Conservation (phyloP, 179 eudicot species). For the Beta macrorhiza region DNA sequence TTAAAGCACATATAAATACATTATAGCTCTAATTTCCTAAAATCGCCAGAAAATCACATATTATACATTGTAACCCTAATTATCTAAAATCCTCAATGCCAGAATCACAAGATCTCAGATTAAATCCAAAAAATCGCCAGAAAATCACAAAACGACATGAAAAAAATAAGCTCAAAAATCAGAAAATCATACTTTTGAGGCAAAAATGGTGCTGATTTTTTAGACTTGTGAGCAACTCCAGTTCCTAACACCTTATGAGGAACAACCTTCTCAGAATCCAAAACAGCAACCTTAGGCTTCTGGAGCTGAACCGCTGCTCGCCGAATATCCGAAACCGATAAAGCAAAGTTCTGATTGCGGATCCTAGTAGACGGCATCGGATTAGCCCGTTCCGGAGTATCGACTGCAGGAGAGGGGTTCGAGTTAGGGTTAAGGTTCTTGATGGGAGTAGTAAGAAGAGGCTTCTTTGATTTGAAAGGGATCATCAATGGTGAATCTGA, state of each 20-base stretch:
- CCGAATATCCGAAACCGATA: slow-evolving; percentile 53
- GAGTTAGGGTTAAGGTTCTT: slow-evolving; percentile 15
- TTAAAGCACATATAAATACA: too few relatives aligned
- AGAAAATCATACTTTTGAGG: slow-evolving; percentile 52
- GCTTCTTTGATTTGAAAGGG: slow-evolving; percentile 53
- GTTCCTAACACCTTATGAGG: background rate
- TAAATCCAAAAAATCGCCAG: background rate
- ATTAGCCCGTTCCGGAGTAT: slow-evolving; percentile 51
- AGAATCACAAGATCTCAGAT: background rate
- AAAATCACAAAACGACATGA: background rate
- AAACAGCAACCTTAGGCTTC: slow-evolving; percentile 18
- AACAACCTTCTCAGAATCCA: background rate
- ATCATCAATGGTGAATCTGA: slow-evolving; percentile 19
- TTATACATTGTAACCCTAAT: background rate
- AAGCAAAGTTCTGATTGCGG: slow-evolving; percentile 39
- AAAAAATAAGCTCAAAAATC: background rate
- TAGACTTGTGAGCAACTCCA: slow-evolving; percentile 6
- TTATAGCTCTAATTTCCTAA: too few relatives aligned
- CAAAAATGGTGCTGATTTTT: slow-evolving; percentile 27
- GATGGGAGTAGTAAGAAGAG: slow-evolving; percentile 25
- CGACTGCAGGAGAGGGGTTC: slow-evolving; percentile 29
- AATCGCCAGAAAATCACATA: too few relatives aligned
- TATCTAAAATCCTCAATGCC: background rate
- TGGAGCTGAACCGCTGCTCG: slow-evolving; percentile 46
- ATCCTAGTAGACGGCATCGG: slow-evolving; percentile 27